Percentiles rank a stretch among this genome's conserved stretches.
Conservation (phyloP, 129 eudicot genomes). For the Tagetes patula region DNA sequence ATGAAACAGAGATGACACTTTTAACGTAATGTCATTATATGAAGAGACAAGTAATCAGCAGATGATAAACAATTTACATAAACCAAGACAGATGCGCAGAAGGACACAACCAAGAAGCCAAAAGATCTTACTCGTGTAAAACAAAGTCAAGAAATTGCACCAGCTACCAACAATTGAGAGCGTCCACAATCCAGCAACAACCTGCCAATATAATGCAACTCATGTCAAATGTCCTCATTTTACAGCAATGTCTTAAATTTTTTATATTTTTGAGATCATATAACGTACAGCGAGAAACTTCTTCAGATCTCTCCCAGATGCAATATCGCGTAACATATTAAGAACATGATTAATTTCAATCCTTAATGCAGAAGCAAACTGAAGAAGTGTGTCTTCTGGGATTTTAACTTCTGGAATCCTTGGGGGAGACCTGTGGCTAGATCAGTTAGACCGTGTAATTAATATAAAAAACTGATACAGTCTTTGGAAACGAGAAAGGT, state of each 20-base stretch:
- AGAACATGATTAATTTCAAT: slow-evolving; percentile 57
- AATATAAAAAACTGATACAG: background rate
- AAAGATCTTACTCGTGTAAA: slow-evolving; percentile 55
- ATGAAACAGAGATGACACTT: background rate
- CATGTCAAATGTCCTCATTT: slow-evolving; percentile 4
- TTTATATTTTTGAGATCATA: background rate
- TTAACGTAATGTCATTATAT: too few relatives aligned
- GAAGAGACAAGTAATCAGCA: background rate
- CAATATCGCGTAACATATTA: slow-evolving; percentile 48
- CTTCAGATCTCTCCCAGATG: slow-evolving; percentile 71
- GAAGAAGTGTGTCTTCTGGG: slow-evolving; percentile 54
- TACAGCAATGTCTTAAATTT: background rate
- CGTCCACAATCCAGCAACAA: slow-evolving; percentile 63
- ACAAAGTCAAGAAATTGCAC: slow-evolving; percentile 78
- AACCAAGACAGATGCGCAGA: background rate
- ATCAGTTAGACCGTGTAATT: slow-evolving; percentile 4
- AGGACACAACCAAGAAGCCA: background rate
- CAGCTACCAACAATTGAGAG: slow-evolving; percentile 67
- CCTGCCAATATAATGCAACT: slow-evolving; percentile 35
- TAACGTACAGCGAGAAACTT: slow-evolving; percentile 64
- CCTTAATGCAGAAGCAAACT: slow-evolving; percentile 53
- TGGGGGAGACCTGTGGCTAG: slow-evolving; percentile 52
- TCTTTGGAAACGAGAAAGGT: slow-evolving; percentile 2
- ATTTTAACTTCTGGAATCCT: slow-evolving; percentile 64
- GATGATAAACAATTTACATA: background rate